phyloP scores from a whole-genome alignment of 495 filamentous ascomycete species.

The Clohesyomyces aquaticus region DNA sequence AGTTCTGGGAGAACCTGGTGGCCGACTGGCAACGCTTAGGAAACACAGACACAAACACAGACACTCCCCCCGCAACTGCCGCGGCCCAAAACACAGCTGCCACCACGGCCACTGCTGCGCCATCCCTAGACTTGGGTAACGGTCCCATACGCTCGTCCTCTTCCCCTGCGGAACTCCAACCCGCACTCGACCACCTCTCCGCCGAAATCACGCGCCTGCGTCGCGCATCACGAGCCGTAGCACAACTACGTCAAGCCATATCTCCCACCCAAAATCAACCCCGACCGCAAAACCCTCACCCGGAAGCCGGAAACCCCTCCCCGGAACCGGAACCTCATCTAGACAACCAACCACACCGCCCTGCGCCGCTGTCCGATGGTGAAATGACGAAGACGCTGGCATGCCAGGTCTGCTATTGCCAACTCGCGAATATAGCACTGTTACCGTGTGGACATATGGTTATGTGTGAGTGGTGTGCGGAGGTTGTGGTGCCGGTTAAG shows the following conservation, averaged over 20 bases:
- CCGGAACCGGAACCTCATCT: slow-evolving; percentile 18
- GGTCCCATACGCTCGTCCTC: no score
- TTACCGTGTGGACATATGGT: slow-evolving; percentile 62
- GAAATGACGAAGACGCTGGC: slow-evolving; percentile 56
- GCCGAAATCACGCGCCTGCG: slow-evolving; percentile 3
- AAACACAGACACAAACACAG: no score
- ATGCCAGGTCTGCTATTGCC: slow-evolving; percentile 60
- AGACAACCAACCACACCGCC: slow-evolving; percentile 50
- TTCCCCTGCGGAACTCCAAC: not conserved
- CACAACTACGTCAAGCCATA: not conserved
- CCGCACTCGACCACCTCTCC: slow-evolving; percentile 1
- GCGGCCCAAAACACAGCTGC: not conserved
- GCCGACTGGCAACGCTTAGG: not conserved
- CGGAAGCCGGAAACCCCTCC: not conserved
- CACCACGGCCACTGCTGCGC: not conserved
- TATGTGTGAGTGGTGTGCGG: slow-evolving; percentile 55
- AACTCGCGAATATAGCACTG: slow-evolving; percentile 58
- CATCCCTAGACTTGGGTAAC: no score
- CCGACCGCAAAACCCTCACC: not conserved
- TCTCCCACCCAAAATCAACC: not conserved
- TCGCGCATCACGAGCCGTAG: not conserved
- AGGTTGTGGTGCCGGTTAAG: slow-evolving; percentile 41
- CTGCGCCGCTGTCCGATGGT: slow-evolving; percentile 53
- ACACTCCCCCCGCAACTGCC: not conserved
- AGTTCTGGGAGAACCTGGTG: no score